A percentile compares a stretch with the other conserved stretches of the same genome.
phyloP scores from a whole-genome alignment of 805 yeast species.

The Starmerella kuoi region DNA sequence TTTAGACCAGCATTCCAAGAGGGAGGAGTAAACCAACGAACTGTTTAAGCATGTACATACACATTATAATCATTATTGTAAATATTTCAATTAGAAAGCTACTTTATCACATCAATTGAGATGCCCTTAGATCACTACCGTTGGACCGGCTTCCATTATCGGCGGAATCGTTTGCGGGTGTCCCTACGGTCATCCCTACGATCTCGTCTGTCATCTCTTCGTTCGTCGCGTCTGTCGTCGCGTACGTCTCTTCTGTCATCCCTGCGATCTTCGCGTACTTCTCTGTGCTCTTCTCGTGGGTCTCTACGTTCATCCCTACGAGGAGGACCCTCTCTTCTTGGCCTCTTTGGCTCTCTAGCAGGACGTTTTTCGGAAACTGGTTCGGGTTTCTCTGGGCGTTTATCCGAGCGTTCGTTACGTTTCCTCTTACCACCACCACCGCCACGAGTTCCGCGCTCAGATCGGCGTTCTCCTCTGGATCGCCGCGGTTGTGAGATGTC shows the following conservation, averaged over 20 bases:
- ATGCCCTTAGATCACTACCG: too few relatives aligned
- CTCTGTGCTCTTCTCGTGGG: not conserved
- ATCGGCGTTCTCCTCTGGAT: not conserved
- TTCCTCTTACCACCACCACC: not conserved
- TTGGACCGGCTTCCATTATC: too few relatives aligned
- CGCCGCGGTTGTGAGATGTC: not conserved
- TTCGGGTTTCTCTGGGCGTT: too few relatives aligned
- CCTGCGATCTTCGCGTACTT: not conserved
- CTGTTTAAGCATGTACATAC: constrained; percentile 12
- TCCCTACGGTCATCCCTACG: too few relatives aligned
- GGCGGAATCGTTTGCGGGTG: too few relatives aligned
- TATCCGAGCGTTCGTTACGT: not conserved
- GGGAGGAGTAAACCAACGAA: not conserved
- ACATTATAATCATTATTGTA: too few relatives aligned
- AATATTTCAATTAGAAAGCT: too few relatives aligned
- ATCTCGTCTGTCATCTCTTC: not conserved
- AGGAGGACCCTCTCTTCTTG: not conserved
- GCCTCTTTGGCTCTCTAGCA: not conserved
- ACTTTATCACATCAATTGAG: too few relatives aligned
- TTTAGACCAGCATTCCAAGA: constrained; percentile 47
- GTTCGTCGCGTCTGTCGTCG: not conserved
- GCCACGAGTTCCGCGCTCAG: not conserved
- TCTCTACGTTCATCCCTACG: constrained; percentile 1
- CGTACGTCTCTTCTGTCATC: not conserved
- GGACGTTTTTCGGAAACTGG: not conserved